These are phyloP conservation scores for Nemania serpens DNA, from an alignment of 2,329 filamentous ascomycete genomes.

Conservation along the genomic window DNA sequence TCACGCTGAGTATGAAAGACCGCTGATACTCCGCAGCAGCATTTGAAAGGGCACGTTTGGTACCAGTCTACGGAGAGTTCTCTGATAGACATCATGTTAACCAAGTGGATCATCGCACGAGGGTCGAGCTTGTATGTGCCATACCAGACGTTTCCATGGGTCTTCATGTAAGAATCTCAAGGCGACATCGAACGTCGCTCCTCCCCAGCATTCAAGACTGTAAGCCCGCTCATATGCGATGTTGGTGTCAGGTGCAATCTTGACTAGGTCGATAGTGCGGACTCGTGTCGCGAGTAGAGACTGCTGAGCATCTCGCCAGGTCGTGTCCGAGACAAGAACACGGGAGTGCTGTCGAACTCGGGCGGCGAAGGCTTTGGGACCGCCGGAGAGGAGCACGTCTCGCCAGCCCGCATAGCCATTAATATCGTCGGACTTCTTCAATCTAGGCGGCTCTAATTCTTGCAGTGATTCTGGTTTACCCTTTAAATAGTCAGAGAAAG, in stretches of 20 bases:
- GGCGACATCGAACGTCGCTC: conserved; percentile 1
- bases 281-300: neutral
- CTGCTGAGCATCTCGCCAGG: conserved; percentile 6
- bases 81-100: neutral
- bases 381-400: neutral
- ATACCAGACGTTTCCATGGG: neutral
- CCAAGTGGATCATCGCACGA: neutral
- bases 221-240: neutral
- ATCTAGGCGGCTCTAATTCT: neutral
- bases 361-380: neutral
- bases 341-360: neutral
- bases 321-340: conserved; percentile 3
- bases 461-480: neutral
- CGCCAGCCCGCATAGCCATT: neutral
- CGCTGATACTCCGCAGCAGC: neutral
- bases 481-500: neutral
- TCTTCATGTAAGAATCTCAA: conserved; percentile 3
- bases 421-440: neutral
- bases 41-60: neutral
- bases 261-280: neutral
- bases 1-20: neutral
- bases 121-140: neutral
- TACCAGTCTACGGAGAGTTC: neutral
- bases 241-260: neutral
- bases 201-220: conserved; percentile 3